Evolutionary conservation across 1,284 basidiomycete genomes (phyloP).

Genomic region (Puccinia polysora): DNA sequence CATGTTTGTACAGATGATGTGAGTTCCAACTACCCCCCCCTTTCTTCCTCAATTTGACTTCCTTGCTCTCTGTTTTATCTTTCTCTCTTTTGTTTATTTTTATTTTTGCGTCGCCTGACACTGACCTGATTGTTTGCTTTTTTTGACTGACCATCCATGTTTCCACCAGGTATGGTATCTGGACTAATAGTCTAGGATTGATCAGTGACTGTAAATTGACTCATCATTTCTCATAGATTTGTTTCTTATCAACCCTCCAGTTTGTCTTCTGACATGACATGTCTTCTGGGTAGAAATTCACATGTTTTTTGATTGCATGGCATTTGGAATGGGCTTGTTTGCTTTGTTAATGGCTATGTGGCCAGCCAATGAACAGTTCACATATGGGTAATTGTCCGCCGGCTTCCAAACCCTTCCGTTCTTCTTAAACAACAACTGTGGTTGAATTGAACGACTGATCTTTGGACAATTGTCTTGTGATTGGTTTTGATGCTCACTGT

Average conservation of each 20-base stretch:
- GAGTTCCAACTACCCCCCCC: no score
- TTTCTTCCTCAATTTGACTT: no score
- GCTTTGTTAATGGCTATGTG: slow-evolving; percentile 97
- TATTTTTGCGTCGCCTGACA: neutral
- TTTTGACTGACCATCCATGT: no score
- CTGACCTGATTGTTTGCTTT: neutral
- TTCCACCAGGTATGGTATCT: slow-evolving; percentile 75
- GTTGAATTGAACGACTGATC: no score
- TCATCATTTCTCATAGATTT: neutral
- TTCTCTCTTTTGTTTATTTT: neutral
- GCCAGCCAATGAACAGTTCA: slow-evolving; percentile 88
- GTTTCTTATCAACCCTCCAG: neutral
- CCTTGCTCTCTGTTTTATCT: neutral
- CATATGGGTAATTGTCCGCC: slow-evolving; percentile 95
- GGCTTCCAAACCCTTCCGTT: no score
- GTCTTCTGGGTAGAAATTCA: slow-evolving; percentile 70
- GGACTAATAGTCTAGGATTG: slow-evolving; percentile 93
- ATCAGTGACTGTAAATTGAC: slow-evolving; percentile 81
- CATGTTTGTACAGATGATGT: slow-evolving; percentile 65
- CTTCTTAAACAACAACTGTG: no score
- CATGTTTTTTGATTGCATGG: slow-evolving; percentile 99
- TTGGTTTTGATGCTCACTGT: no score
- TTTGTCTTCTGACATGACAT: neutral
- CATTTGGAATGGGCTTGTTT: slow-evolving; percentile 89
- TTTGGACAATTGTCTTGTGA: slow-evolving; percentile 42